Evolutionary conservation across 306 rosid species (phyloP).

Genomic region (Lathyrus tuberosus): DNA sequence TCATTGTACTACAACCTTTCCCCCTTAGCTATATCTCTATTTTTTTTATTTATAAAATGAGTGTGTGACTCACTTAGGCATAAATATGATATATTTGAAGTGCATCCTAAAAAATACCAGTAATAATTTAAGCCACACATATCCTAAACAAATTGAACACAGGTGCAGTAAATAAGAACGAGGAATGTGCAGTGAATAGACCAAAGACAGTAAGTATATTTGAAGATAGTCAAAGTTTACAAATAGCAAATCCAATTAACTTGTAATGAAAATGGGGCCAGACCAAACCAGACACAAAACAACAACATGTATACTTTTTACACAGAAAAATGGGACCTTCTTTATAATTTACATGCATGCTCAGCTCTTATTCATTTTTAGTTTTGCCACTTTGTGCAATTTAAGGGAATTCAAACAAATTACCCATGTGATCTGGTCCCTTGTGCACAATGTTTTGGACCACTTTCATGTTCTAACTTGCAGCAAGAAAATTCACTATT

Average conservation of each 20-base stretch:
- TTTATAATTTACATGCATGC: conserved; percentile 29
- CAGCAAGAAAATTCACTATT: background rate
- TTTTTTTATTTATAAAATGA: too few species aligned
- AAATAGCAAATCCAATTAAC: background rate
- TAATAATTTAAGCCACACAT: background rate
- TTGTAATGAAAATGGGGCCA: background rate
- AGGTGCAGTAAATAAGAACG: background rate
- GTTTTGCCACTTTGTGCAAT: conserved; percentile 51
- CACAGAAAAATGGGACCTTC: conserved; percentile 51
- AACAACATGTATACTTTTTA: conserved; percentile 2
- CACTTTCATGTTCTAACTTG: conserved; percentile 18
- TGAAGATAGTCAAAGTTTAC: background rate
- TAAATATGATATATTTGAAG: too few species aligned
- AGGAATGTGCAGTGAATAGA: conserved; percentile 6
- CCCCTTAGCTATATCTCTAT: too few species aligned
- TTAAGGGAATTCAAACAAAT: conserved; percentile 43
- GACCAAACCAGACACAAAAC: background rate
- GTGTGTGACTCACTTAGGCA: too few species aligned
- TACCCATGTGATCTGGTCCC: conserved; percentile 22
- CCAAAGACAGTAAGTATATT: background rate
- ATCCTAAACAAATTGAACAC: background rate
- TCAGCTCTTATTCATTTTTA: conserved; percentile 41
- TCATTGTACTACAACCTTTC: too few species aligned
- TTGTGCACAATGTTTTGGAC: conserved; percentile 9
- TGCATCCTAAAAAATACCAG: background rate